Evolutionary conservation across 371 early-diverging fungal species (phyloP).

Genomic region (Haplosporangium sp.): DNA sequence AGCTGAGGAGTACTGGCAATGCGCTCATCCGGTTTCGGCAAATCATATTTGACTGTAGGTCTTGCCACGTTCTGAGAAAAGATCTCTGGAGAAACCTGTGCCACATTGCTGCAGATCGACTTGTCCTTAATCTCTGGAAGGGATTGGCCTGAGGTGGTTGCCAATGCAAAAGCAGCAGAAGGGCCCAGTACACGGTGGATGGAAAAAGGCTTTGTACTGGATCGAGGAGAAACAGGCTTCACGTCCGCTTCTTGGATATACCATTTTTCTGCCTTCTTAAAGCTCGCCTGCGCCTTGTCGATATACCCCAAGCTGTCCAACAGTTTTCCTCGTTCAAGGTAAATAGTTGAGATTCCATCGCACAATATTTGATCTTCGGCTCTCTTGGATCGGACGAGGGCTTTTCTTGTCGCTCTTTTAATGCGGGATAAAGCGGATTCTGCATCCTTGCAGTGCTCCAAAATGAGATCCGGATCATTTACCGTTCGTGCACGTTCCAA

Average conservation of each 20-base stretch:
- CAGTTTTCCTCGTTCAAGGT: neutral
- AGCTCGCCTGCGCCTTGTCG: conserved; percentile 5
- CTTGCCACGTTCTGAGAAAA: neutral
- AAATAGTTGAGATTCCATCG: neutral
- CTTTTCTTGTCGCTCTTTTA: neutral
- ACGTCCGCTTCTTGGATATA: neutral
- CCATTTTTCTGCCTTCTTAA: conserved; percentile 6
- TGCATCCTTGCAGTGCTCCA: neutral
- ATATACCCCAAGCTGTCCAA: neutral
- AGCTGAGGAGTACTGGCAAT: neutral
- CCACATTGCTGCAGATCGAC: neutral
- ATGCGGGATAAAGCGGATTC: conserved; percentile 1
- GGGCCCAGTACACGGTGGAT: no score
- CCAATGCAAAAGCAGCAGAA: no score
- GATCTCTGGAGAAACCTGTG: neutral
- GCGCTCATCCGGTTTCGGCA: conserved; percentile 3
- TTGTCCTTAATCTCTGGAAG: neutral
- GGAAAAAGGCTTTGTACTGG: neutral
- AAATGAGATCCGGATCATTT: neutral
- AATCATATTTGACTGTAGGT: neutral
- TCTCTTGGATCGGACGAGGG: neutral
- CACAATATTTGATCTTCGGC: conserved; percentile 5
- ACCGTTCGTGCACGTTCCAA: conserved; percentile 1
- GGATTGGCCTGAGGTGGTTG: neutral
- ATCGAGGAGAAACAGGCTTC: neutral